Percentiles rank a stretch among this genome's conserved stretches.
Conservation (phyloP, 768 basidiomycete genomes). For the Boletus rubroflammeus region DNA sequence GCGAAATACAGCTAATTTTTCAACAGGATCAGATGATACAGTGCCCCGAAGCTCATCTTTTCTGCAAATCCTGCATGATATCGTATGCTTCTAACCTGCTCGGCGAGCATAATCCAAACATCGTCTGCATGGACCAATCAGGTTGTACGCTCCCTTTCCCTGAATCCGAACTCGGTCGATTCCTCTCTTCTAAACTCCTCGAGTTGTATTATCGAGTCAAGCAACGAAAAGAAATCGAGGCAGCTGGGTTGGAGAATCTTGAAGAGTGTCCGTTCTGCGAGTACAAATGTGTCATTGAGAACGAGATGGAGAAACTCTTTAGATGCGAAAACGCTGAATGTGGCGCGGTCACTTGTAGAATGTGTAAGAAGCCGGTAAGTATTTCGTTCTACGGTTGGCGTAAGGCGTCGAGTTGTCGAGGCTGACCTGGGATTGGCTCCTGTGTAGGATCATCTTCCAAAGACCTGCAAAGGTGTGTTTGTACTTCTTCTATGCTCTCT, state of each 20-base stretch:
- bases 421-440: conserved; percentile 1
- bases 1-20: background rate
- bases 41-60: conserved; percentile 86
- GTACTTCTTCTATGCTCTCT: background rate
- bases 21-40: conserved; percentile 78
- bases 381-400: background rate
- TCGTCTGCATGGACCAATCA: conserved; percentile 81
- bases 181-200: conserved; percentile 64
- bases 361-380: conserved; percentile 70
- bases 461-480: conserved; percentile 64
- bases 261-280: conserved; percentile 93
- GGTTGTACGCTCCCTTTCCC: conserved; percentile 69
- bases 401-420: background rate
- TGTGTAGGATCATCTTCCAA: conserved; percentile 73
- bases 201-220: conserved; percentile 69
- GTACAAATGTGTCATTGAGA: conserved; percentile 77
- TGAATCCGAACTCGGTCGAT: conserved; percentile 61
- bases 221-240: conserved; percentile 75
- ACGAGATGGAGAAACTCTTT: conserved; percentile 58
- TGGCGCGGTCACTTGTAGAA: conserved; percentile 70
- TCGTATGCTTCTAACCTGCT: conserved; percentile 66
- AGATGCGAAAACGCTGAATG: conserved; percentile 62
- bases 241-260: conserved; percentile 71
- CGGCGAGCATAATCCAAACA: conserved; percentile 54
- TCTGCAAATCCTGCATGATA: conserved; percentile 71